Conservation (phyloP, 176 grass and related monocot species). For the Eleusine indica region DNA sequence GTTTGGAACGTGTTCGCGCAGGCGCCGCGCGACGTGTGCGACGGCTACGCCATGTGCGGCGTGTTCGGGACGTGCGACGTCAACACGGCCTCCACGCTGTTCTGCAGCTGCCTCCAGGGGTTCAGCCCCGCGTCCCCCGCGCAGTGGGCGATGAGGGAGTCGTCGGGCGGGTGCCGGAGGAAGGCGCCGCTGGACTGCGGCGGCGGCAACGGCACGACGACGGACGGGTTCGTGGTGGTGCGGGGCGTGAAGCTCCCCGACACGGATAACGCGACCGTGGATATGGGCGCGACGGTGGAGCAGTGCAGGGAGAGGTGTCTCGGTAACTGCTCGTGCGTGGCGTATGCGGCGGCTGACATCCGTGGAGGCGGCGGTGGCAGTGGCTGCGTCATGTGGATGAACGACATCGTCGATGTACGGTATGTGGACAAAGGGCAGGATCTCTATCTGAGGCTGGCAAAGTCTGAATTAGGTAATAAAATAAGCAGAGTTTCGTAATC, state of each 20-base stretch:
- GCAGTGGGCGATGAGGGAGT: slow-evolving; percentile 53
- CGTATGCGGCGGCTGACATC: slow-evolving; percentile 47
- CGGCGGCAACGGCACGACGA: slow-evolving; percentile 17
- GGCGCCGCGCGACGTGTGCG: slow-evolving; percentile 48
- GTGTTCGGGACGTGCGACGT: slow-evolving; percentile 55
- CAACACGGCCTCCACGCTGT: slow-evolving; percentile 34
- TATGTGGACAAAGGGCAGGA: slow-evolving; percentile 48
- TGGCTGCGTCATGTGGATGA: slow-evolving; percentile 37
- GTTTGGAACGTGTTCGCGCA: slow-evolving; percentile 30
- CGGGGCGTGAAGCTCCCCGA: slow-evolving; percentile 64
- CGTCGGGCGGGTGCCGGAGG: slow-evolving; percentile 48
- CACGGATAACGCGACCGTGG: slow-evolving; percentile 32
- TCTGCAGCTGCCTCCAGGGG: slow-evolving; percentile 54
- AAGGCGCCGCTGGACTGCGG: slow-evolving; percentile 41
- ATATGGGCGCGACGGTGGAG: slow-evolving; percentile 35
- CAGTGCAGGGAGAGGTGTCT: slow-evolving; percentile 43
- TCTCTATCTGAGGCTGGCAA: slow-evolving; percentile 32
- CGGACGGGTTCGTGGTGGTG: slow-evolving; percentile 40
- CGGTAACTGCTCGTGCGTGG: slow-evolving; percentile 62
- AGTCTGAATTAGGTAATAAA: slow-evolving; percentile 42
- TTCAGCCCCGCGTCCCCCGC: slow-evolving; percentile 41
- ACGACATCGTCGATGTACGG: slow-evolving; percentile 21
- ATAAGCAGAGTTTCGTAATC: too few species aligned
- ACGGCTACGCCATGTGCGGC: slow-evolving; percentile 57
- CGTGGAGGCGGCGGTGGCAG: slow-evolving; percentile 28